Percentiles rank a stretch among this genome's conserved stretches.
Evolutionary conservation across 2,329 filamentous ascomycete species (phyloP).

Genomic region (Colletotrichum magnum): DNA sequence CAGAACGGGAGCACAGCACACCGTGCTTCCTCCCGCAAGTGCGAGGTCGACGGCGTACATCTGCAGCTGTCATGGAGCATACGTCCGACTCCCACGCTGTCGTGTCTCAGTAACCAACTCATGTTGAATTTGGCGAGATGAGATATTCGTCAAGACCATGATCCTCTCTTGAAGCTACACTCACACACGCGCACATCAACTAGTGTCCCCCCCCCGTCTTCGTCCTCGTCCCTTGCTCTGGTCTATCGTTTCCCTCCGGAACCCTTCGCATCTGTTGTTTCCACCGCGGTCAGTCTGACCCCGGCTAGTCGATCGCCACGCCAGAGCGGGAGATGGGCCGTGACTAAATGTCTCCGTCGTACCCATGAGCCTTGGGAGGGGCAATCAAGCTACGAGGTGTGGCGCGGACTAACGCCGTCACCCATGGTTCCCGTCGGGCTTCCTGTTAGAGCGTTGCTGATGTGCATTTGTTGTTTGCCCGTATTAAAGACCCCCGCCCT

Average conservation of each 20-base stretch:
- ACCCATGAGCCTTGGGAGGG: neutral
- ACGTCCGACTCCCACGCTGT: slow-evolving; percentile 11
- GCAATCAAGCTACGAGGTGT: slow-evolving; percentile 31
- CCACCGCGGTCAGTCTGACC: neutral
- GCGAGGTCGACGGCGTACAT: neutral
- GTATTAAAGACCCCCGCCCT: slow-evolving; percentile 31
- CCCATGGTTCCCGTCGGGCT: slow-evolving; percentile 29
- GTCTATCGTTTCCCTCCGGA: slow-evolving; percentile 31
- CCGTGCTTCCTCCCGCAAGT: slow-evolving; percentile 4
- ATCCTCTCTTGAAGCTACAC: neutral
- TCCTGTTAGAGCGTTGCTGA: slow-evolving; percentile 14
- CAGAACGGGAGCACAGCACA: slow-evolving; percentile 12
- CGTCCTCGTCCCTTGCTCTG: slow-evolving; percentile 25
- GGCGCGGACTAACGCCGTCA: slow-evolving; percentile 32
- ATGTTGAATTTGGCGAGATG: slow-evolving; percentile 20
- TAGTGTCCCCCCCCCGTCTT: neutral
- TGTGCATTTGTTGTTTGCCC: slow-evolving; percentile 29
- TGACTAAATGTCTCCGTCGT: slow-evolving; percentile 7
- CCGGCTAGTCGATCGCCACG: slow-evolving; percentile 5
- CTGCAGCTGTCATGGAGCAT: slow-evolving; percentile 11
- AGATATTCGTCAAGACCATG: slow-evolving; percentile 7
- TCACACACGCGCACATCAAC: neutral
- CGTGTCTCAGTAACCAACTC: slow-evolving; percentile 31
- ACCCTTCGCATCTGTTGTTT: neutral
- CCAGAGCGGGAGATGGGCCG: slow-evolving; percentile 24